Evolutionary conservation across 2,329 filamentous ascomycete genomes (phyloP).

Genomic region (Didymella arachidicola): DNA sequence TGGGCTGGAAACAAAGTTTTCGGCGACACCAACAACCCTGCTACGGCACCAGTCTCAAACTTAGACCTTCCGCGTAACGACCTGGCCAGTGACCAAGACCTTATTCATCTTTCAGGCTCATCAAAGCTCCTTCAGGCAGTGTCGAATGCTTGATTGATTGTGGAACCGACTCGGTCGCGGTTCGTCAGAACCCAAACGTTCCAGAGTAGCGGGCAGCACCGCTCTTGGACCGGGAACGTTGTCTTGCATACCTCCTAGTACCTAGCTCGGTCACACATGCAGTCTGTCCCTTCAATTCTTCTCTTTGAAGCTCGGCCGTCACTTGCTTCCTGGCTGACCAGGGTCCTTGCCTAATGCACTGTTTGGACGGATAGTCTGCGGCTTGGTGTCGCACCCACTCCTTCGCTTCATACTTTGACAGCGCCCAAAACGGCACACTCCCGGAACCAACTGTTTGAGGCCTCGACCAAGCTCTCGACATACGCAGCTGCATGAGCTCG

Average conservation of each 20-base stretch:
- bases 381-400: conserved; percentile 45
- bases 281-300: conserved; percentile 28
- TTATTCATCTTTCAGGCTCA: conserved; percentile 42
- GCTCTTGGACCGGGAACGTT: conserved; percentile 38
- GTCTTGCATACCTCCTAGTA: conserved; percentile 37
- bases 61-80: conserved; percentile 35
- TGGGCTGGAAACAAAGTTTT: conserved; percentile 49
- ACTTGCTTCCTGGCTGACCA: conserved; percentile 38
- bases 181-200: conserved; percentile 35
- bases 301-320: conserved; percentile 39
- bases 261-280: conserved; percentile 44
- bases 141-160: conserved; percentile 29
- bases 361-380: conserved; percentile 41
- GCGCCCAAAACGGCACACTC: conserved; percentile 50
- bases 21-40: conserved; percentile 45
- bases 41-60: conserved; percentile 50
- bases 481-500: conserved; percentile 47
- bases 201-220: conserved; percentile 34
- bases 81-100: conserved; percentile 21
- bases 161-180: conserved; percentile 12
- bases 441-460: conserved; percentile 52
- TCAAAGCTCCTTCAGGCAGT: conserved; percentile 31
- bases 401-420: conserved; percentile 51
- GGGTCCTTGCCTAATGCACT: conserved; percentile 40
- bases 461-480: conserved; percentile 46